phyloP scores from a whole-genome alignment of 352 stramenopile genomes.

The Phytophthora hybrid region DNA sequence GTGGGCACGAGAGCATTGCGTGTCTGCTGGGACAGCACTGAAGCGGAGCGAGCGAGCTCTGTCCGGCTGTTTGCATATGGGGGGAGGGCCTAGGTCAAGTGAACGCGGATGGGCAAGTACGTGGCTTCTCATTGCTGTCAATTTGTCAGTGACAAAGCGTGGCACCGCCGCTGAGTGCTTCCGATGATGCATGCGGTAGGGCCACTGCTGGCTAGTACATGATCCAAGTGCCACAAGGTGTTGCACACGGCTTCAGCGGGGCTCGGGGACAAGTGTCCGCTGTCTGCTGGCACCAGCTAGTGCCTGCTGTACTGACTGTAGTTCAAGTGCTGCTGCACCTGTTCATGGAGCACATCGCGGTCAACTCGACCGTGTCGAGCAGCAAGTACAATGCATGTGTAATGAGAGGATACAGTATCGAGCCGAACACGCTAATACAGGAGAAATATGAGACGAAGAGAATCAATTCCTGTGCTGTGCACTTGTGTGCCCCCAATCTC shows the following conservation, averaged over 20 bases:
- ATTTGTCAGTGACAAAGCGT: too few species aligned
- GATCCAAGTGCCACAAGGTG: too few species aligned
- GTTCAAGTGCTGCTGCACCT: too few species aligned
- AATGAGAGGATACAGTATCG: background rate
- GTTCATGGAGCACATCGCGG: too few species aligned
- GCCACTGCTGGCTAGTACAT: too few species aligned
- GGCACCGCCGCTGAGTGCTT: too few species aligned
- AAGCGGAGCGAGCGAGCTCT: background rate
- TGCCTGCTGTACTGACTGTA: too few species aligned
- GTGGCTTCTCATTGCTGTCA: too few species aligned
- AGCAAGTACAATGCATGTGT: background rate
- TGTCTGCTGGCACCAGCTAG: too few species aligned
- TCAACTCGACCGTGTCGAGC: background rate
- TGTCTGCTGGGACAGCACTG: slow-evolving; percentile 26
- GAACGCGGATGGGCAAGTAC: slow-evolving; percentile 47
- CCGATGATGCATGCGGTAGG: too few species aligned
- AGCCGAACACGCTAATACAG: slow-evolving; percentile 11
- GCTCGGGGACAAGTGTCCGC: too few species aligned
- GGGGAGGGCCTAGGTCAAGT: slow-evolving; percentile 41
- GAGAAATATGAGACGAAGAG: slow-evolving; percentile 18
- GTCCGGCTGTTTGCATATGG: slow-evolving; percentile 25
- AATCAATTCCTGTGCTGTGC: slow-evolving; percentile 7
- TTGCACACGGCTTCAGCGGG: too few species aligned
- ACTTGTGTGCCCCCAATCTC: background rate
- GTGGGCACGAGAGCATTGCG: slow-evolving; percentile 35